Conservation (phyloP, 768 basidiomycete species). For the Phaeotremella skinneri region DNA sequence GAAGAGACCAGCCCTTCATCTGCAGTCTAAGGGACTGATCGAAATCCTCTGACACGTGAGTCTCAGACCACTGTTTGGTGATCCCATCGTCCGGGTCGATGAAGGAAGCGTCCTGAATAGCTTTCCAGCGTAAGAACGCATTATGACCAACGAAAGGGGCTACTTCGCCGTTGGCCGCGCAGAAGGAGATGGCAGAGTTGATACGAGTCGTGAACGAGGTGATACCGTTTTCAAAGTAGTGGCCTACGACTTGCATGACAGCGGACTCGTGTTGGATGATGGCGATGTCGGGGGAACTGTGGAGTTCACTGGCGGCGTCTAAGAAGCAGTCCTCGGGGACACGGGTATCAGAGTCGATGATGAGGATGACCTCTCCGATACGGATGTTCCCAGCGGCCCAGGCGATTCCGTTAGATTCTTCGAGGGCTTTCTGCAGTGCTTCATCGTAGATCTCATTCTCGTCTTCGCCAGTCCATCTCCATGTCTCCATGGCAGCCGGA, state of each 20-base stretch:
- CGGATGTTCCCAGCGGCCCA: slow-evolving; percentile 68
- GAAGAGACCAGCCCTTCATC: slow-evolving; percentile 55
- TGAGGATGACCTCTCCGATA: slow-evolving; percentile 63
- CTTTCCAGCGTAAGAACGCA: slow-evolving; percentile 77
- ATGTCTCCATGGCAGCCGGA: slow-evolving; percentile 49
- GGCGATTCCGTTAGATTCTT: slow-evolving; percentile 66
- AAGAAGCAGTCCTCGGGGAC: slow-evolving; percentile 85
- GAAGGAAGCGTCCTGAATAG: slow-evolving; percentile 76
- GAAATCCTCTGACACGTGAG: slow-evolving; percentile 67
- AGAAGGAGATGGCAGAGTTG: slow-evolving; percentile 56
- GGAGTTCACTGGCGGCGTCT: slow-evolving; percentile 76
- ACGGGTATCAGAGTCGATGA: slow-evolving; percentile 77
- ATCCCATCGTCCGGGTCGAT: slow-evolving; percentile 64
- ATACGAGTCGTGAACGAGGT: slow-evolving; percentile 84
- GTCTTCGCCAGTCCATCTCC: slow-evolving; percentile 64
- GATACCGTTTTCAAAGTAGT: slow-evolving; percentile 89
- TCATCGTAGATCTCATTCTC: slow-evolving; percentile 65
- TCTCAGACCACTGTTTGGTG: slow-evolving; percentile 77
- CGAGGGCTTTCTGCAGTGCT: slow-evolving; percentile 70
- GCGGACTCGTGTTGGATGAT: slow-evolving; percentile 90
- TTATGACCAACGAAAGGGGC: slow-evolving; percentile 52
- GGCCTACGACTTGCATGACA: slow-evolving; percentile 84
- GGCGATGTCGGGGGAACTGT: slow-evolving; percentile 75
- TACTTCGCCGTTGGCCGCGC: slow-evolving; percentile 48
- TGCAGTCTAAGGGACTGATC: slow-evolving; percentile 56